Evolutionary conservation across 768 basidiomycete species (phyloP), one percentile per base, ranked within the genome.

Genomic region (Boletellus sp.): DNA sequence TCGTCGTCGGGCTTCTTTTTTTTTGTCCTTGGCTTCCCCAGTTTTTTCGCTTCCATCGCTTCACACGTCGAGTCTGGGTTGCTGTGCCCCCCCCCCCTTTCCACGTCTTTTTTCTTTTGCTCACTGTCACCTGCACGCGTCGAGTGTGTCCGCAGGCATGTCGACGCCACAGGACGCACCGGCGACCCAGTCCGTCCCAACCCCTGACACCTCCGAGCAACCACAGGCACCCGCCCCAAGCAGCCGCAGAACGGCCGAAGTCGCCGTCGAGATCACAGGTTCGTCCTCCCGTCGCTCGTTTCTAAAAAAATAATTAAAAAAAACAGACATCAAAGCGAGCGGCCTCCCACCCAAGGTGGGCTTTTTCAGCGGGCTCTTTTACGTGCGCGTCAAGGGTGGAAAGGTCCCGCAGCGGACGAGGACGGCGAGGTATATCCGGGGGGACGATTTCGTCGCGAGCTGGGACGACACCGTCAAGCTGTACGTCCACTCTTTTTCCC

Each of bases 271-370:
- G 48, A 69, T 67, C 46, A 65, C 67, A 51, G 55, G 66, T 60
- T 23, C 12, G 24, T 23, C 9, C 28, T 8, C 26, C 24, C 26
- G 26, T 26, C 26, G 26, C n/a, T n/a, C 8, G 20, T 15, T 37
- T 32, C 4, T 17, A 26, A 26, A 2, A 26, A 6, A 6, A 26
- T 9, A 26, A 6, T 1, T 1, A 26, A 6, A 26, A 15, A 8
- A n/a, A 44, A 50, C 41, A 67, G 66, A 58, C 52, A 67, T 67
- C 55, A 68, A 66, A 49, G 66, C 66, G n/a, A 70, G 64, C 28
- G 68, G 66, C 33, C 56, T 67, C 7, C 66, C 66, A 19, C 56
- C 68, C 16, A 67, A 64, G 58, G 48, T 67, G 13, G 66, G 66
- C 31, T 12, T 67, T 31, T 70, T 67, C 19, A 42, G 54, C 28